Evolutionary conservation across 495 filamentous ascomycete species (phyloP), one percentile per base, ranked within the genome.

Genomic region (Aspergillus bridgeri): DNA sequence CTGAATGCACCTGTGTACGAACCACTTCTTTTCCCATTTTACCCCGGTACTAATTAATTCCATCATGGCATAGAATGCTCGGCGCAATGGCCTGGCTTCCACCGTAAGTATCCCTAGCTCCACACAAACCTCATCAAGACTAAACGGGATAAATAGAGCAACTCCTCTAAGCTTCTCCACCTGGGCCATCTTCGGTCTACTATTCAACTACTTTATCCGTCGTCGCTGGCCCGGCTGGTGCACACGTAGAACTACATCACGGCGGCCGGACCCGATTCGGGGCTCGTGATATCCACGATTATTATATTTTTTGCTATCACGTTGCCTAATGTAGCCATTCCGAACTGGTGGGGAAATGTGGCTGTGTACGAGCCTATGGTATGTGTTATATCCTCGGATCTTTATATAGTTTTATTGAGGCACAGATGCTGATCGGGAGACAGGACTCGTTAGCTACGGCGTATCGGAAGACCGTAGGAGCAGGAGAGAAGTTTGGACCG

Each of bases 171-270:
- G 79, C 65, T 83, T 80, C 42, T 70, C 80, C 46, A 76, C 80
- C 59, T 89, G 87, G 86, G 86, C 83, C n/a, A 75, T 83, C 29
- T 81, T 88, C 19, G 88, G 87, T 3, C 77, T 81, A 51, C 45
- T 83, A 43, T 90, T 89, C 74, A 87, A 89, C 67, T 86, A 82
- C 66, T 82, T 71, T 51, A 81, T 89, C 58, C 77, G 82, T 42
- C 75, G 84, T 59, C 76, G 79, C 58, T 84, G 76, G 70, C 80
- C 76, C 29, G 86, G 86, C 29, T 90, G 87, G 87, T 90, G 86
- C 75, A 86, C 75, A 83, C 86, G 59, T 90, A 89, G 69, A 92
- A 91, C 75, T 92, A 90, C 67, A 76, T 90, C 61, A 81, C 86
- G 0, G 89, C 87, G 20, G 87, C 88, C 0, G 88, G 83, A 4